Evolutionary conservation across 805 yeast species (phyloP), one percentile per base, ranked within the genome.

Genomic region (Saccharomycopsis schoenii): DNA sequence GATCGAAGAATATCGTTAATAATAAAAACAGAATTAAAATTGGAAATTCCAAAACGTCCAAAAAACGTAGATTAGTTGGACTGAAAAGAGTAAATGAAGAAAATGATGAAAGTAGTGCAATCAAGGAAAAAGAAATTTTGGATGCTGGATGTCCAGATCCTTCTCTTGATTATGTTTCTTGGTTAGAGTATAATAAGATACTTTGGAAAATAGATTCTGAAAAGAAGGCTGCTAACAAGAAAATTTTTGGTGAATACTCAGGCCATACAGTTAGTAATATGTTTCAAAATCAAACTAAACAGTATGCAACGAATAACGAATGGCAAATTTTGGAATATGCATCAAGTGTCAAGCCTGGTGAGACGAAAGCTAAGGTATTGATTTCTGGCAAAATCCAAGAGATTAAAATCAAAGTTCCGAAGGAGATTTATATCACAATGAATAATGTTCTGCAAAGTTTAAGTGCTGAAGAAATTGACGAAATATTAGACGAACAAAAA

Each of bases 311-410:
- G 8, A 78, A 89, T 0, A 81, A 84, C 39, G 59, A 62, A 19
- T 94, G 99, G 99, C 90, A 91, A 64, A 78, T 94, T 42, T 71
- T 94, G 41, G 91, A 90, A 66, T 84, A 89, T 67, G 81, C 81
- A 62, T 67, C 72, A 10, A 84, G 85, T 51, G 76, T 77, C 0
- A 71, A 67, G 50, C 86, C 89, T 0, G 98, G 97, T n/a, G 86
- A 82, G 58, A 76, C 93, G 37, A 85, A 83, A 61, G 97, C 88
- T 0, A 82, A 77, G 68, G 90, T 85, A 0, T 69, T 80, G 64
- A 83, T 91, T 43, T 83, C 84, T 65, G 85, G 83, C 12, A 86
- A 84, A 67, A 79, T 94, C 24, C 97, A 90, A 69, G 77, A 83
- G 3, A 79, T 93, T 59, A 80, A 79, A 39, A 80, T 94, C 67